A percentile compares a stretch with the other conserved stretches of the same genome.
These are phyloP conservation scores for Pisolithus marmoratus DNA, from an alignment of 768 basidiomycete species.

Conservation along the genomic window DNA sequence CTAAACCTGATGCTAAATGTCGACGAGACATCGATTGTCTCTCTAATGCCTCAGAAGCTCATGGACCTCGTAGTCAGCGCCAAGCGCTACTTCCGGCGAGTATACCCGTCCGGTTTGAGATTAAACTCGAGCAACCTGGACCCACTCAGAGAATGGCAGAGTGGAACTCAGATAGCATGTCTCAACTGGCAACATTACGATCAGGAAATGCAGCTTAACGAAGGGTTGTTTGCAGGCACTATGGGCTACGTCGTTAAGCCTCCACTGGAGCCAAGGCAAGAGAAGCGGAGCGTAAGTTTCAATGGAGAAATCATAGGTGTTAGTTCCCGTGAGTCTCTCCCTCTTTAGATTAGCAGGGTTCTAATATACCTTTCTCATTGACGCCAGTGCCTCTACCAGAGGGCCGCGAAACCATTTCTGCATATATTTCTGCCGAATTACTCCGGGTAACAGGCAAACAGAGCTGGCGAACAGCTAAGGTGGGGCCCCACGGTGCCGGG, in stretches of 20 bases:
- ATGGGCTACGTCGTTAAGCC: constrained; percentile 54
- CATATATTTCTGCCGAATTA: constrained; percentile 43
- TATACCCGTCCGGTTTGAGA: constrained; percentile 55
- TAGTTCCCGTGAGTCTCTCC: constrained; percentile 35
- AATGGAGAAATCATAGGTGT: constrained; percentile 37
- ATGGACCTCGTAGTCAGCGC: constrained; percentile 38
- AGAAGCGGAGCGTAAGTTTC: constrained; percentile 16
- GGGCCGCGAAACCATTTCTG: constrained; percentile 32
- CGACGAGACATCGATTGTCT: constrained; percentile 43
- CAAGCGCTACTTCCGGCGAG: constrained; percentile 42
- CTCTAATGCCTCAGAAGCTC: constrained; percentile 35
- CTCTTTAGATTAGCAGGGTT: not conserved
- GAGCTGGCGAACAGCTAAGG: constrained; percentile 38
- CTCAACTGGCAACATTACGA: constrained; percentile 65
- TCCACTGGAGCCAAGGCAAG: constrained; percentile 17
- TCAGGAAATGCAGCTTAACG: constrained; percentile 52
- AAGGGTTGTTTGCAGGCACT: constrained; percentile 55
- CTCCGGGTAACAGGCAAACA: constrained; percentile 35
- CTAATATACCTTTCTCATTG: not conserved
- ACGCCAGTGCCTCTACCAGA: constrained; percentile 43
- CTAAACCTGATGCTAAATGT: constrained; percentile 55
- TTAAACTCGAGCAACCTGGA: constrained; percentile 51
- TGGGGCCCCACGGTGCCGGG: constrained; percentile 31
- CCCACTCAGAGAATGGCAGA: constrained; percentile 48
- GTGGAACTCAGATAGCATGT: constrained; percentile 51